phyloP scores from a whole-genome alignment of 306 rosid genomes.

The cucumber (Cucumis sativus) region DNA sequence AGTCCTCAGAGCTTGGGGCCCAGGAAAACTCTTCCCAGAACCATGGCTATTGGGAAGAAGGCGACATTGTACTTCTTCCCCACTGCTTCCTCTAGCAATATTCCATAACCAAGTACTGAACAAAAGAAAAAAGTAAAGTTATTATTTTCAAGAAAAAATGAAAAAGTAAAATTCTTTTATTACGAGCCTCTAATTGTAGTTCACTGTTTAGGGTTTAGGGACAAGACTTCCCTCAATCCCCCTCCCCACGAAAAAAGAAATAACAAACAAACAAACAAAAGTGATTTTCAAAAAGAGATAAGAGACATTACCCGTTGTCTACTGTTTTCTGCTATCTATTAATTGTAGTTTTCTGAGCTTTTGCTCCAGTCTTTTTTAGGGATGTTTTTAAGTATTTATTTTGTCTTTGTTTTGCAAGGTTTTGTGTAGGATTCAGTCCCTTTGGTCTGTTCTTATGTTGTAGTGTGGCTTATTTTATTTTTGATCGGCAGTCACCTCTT shows the following conservation, averaged over 20 bases:
- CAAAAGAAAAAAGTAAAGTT: slow-evolving; percentile 12
- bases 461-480: too few relatives aligned
- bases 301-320: not conserved
- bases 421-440: too few relatives aligned
- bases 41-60: slow-evolving; percentile 97
- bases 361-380: too few relatives aligned
- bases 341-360: too few relatives aligned
- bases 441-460: too few relatives aligned
- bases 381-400: too few relatives aligned
- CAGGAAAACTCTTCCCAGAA: slow-evolving; percentile 93
- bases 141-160: not conserved
- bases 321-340: not conserved
- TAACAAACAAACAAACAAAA: too few relatives aligned
- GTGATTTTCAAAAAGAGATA: not conserved
- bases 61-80: slow-evolving; percentile 87
- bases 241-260: too few relatives aligned
- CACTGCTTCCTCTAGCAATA: slow-evolving; percentile 77
- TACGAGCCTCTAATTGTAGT: not conserved
- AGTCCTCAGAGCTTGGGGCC: slow-evolving; percentile 77
- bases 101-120: slow-evolving; percentile 94
- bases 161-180: slow-evolving; percentile 22
- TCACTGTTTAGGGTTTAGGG: too few relatives aligned
- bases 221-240: too few relatives aligned
- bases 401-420: too few relatives aligned
- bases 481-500: too few relatives aligned